phyloP scores from a whole-genome alignment of 169 alveolate genomes.

The Eimeria praecox region DNA sequence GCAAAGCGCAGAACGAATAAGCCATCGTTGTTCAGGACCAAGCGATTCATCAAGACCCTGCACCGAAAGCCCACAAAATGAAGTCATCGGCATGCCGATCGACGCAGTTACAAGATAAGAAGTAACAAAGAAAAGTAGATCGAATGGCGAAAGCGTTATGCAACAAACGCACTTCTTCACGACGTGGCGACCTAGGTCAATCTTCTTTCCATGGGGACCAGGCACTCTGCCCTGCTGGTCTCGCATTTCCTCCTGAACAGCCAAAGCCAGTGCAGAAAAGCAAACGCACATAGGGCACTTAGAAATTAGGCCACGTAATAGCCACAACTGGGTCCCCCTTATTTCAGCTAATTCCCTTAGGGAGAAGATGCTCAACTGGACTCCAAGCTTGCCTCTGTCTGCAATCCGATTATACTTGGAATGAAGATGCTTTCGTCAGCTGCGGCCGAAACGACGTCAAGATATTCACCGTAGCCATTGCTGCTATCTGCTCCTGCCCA shows the following conservation, averaged over 20 bases:
- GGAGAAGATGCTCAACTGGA: too few relatives aligned
- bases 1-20: constrained; percentile 73
- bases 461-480: background rate
- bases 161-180: constrained; percentile 45
- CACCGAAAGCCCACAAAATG: background rate
- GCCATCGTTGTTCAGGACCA: constrained; percentile 76
- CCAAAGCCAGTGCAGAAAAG: background rate
- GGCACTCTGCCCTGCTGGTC: constrained; percentile 14
- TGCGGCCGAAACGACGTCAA: background rate
- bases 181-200: constrained; percentile 59
- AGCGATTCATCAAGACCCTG: constrained; percentile 75
- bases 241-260: background rate
- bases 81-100: background rate
- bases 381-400: background rate
- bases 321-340: background rate
- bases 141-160: background rate
- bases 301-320: background rate
- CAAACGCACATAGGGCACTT: background rate
- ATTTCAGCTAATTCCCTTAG: background rate
- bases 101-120: background rate
- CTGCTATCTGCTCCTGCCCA: background rate
- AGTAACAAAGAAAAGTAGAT: background rate
- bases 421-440: constrained; percentile 25
- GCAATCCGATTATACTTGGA: background rate
- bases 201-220: background rate